A percentile compares a stretch with the other conserved stretches of the same genome.
Evolutionary conservation across 2,329 filamentous ascomycete species (phyloP).

Genomic region (Ascochyta pisi): DNA sequence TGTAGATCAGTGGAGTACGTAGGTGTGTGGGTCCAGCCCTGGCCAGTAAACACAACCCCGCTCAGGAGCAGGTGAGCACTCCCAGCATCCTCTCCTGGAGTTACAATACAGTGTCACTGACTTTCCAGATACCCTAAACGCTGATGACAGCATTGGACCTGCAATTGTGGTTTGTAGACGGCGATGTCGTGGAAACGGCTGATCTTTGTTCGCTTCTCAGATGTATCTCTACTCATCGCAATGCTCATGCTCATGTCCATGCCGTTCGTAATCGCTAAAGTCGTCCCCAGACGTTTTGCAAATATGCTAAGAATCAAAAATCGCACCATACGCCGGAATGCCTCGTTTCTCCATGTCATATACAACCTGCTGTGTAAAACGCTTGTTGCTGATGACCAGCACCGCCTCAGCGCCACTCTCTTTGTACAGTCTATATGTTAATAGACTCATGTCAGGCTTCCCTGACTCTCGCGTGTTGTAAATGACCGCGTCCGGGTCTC

Average conservation of each 20-base stretch:
- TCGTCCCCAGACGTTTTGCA: neutral
- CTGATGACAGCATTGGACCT: no score
- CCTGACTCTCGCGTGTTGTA: slow-evolving; percentile 70
- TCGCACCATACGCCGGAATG: slow-evolving; percentile 74
- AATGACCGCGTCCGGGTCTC: slow-evolving; percentile 70
- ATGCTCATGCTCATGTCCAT: neutral
- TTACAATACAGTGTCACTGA: no score
- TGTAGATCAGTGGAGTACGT: slow-evolving; percentile 6
- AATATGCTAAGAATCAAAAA: slow-evolving; percentile 67
- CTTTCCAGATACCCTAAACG: no score
- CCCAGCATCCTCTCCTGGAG: neutral
- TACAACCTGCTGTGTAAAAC: slow-evolving; percentile 73
- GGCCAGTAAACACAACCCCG: neutral
- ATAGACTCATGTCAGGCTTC: slow-evolving; percentile 67
- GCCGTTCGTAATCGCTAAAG: neutral
- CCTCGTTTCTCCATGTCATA: slow-evolving; percentile 72
- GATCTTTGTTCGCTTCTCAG: neutral
- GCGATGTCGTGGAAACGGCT: no score
- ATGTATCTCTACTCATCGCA: neutral
- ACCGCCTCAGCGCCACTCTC: slow-evolving; percentile 69
- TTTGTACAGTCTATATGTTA: slow-evolving; percentile 61
- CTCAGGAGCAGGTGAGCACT: neutral
- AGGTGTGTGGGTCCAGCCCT: neutral
- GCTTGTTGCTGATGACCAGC: slow-evolving; percentile 76
- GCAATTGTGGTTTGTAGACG: no score